phyloP scores from a whole-genome alignment of 306 rosid species.

The Castanopsis chinensis region DNA sequence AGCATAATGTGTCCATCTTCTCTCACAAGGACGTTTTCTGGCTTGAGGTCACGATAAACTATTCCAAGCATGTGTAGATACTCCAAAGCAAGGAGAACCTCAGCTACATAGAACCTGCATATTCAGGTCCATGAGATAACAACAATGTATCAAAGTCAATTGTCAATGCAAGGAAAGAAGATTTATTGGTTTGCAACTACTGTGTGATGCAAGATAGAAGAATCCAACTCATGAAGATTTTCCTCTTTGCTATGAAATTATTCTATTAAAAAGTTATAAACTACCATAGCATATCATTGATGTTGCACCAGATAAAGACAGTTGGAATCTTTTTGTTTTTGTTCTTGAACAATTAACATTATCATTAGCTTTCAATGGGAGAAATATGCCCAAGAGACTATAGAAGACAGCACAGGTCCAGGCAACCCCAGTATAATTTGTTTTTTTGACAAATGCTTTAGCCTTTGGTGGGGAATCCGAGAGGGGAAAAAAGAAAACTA shows the following conservation, averaged over 20 bases:
- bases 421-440: neutral
- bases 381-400: neutral
- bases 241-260: neutral
- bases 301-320: neutral
- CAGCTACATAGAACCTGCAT: conserved; percentile 55
- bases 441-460: neutral
- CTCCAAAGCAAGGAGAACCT: conserved; percentile 53
- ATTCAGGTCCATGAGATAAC: neutral
- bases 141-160: neutral
- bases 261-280: neutral
- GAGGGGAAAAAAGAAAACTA: neutral
- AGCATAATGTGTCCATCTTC: conserved; percentile 64
- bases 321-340: neutral
- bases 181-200: neutral
- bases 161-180: neutral
- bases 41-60: conserved; percentile 60
- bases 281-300: neutral
- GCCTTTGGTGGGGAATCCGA: neutral
- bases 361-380: neutral
- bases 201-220: neutral
- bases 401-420: neutral
- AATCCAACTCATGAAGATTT: neutral
- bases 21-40: conserved; percentile 57
- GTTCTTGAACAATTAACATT: too few relatives aligned
- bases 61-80: conserved; percentile 66